These are phyloP conservation scores for Chondrus crispus DNA, from an alignment of 23 red algal species.

Conservation along the genomic window DNA sequence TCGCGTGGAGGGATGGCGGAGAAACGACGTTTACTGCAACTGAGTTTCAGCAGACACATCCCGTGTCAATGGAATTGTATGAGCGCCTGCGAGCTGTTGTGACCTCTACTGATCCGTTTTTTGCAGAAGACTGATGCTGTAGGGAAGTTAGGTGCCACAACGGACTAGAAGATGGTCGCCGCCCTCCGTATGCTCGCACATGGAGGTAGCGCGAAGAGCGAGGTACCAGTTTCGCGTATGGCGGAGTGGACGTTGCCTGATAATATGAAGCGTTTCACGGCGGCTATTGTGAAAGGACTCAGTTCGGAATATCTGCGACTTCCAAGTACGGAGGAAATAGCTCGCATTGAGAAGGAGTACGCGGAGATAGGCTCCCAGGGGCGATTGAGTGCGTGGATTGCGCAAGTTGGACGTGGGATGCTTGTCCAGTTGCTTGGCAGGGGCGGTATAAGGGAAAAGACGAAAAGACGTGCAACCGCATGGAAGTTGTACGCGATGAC, in stretches of 20 bases:
- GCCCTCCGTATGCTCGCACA: neutral
- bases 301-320: neutral
- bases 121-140: neutral
- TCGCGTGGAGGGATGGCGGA: too few species aligned
- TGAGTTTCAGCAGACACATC: neutral
- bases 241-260: neutral
- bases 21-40: neutral
- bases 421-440: neutral
- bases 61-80: neutral
- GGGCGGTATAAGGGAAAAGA: neutral
- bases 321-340: neutral
- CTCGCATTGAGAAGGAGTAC: neutral
- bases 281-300: neutral
- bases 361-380: neutral
- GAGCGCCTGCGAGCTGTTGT: neutral
- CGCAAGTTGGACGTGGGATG: neutral
- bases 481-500: constrained; percentile 64
- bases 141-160: neutral
- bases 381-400: neutral
- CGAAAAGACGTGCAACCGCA: neutral
- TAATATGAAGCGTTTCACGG: neutral
- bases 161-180: neutral
- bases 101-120: neutral
- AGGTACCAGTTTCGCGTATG: neutral
- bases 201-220: neutral